Conservation (phyloP, 768 basidiomycete species). For the Tephrocybe sp. region DNA sequence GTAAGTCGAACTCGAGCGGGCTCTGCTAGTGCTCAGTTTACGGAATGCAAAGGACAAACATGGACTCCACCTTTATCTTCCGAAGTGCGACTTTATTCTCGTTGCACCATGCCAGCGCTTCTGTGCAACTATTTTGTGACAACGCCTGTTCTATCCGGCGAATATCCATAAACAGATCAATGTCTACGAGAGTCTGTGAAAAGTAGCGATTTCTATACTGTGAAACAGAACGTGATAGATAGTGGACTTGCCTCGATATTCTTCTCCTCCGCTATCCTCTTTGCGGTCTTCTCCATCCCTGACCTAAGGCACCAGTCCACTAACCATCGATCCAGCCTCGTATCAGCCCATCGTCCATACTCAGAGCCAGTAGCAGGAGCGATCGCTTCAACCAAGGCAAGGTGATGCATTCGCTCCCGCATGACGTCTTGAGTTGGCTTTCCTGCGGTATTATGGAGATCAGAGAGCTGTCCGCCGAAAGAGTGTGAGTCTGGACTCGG, state of each 20-base stretch:
- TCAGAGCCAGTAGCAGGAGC: constrained; percentile 50
- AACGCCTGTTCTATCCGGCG: constrained; percentile 83
- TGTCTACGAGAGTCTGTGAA: constrained; percentile 77
- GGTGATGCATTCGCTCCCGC: constrained; percentile 70
- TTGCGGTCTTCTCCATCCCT: constrained; percentile 76
- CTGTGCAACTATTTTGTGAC: constrained; percentile 69
- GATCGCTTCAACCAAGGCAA: constrained; percentile 60
- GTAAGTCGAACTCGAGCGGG: constrained; percentile 92
- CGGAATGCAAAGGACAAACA: neutral
- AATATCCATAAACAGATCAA: constrained; percentile 89
- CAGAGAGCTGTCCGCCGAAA: constrained; percentile 34
- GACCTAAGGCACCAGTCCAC: constrained; percentile 89
- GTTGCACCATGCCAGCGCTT: constrained; percentile 93
- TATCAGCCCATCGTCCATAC: constrained; percentile 76
- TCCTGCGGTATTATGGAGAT: constrained; percentile 45
- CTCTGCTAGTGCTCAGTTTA: constrained; percentile 49
- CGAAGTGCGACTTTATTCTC: constrained; percentile 93
- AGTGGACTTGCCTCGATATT: constrained; percentile 65
- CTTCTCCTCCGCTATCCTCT: constrained; percentile 69
- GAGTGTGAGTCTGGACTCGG: constrained; percentile 2
- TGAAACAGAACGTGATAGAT: too few relatives aligned
- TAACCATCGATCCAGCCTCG: constrained; percentile 81
- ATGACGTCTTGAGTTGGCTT: constrained; percentile 70
- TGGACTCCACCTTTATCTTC: constrained; percentile 71
- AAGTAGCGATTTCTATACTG: too few relatives aligned